These are phyloP conservation scores for Mycena amicta DNA, from an alignment of 768 basidiomycete species.

Conservation along the genomic window DNA sequence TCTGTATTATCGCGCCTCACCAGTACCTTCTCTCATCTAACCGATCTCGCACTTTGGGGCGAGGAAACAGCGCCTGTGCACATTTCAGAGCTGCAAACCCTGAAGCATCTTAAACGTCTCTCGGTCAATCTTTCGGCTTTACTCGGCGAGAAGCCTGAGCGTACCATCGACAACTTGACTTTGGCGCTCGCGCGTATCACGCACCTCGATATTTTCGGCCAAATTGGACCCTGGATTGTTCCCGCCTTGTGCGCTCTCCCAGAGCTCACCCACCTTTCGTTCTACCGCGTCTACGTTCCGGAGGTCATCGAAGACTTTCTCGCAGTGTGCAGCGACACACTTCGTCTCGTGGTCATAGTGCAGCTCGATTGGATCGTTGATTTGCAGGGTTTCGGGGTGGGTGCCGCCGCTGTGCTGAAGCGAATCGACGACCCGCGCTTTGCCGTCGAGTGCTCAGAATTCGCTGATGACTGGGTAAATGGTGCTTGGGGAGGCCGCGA, in stretches of 20 bases:
- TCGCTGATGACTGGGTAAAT: background rate
- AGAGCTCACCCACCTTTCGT: background rate
- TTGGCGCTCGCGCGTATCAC: background rate
- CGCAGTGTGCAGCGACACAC: background rate
- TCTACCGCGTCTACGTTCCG: background rate
- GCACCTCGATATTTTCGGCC: background rate
- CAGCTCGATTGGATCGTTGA: background rate
- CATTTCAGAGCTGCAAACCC: background rate
- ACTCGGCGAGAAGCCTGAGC: background rate
- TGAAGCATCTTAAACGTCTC: background rate
- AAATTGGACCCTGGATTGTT: background rate
- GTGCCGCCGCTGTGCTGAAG: background rate
- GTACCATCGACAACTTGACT: background rate
- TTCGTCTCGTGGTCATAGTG: background rate
- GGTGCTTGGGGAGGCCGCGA: background rate
- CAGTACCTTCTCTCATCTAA: background rate
- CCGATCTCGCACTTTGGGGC: background rate
- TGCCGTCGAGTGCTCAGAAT: background rate
- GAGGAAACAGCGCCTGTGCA: background rate
- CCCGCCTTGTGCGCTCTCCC: background rate
- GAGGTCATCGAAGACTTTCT: background rate
- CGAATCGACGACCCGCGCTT: background rate
- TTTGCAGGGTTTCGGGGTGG: background rate
- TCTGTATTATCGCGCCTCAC: background rate
- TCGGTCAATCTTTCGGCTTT: background rate